Conservation (phyloP, 176 grass and related monocot genomes). For the Cenchrus purpureus region DNA sequence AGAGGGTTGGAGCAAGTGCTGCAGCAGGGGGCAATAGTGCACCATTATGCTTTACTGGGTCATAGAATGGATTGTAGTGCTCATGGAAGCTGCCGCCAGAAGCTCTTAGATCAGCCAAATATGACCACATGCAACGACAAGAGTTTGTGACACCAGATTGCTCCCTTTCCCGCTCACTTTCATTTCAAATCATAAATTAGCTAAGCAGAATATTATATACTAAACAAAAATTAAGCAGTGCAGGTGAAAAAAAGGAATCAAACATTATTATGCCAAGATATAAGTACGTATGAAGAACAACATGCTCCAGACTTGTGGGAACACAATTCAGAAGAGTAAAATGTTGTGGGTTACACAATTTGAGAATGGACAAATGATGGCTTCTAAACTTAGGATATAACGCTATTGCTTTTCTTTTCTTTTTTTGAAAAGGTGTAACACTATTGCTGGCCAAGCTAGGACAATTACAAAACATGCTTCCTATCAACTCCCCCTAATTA, state of each 20-base stretch:
- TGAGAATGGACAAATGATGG: background rate
- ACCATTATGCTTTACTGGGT: constrained; percentile 50
- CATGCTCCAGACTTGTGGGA: constrained; percentile 8
- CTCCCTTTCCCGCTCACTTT: constrained; percentile 94
- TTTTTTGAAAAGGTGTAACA: too few relatives aligned
- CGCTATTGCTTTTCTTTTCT: background rate
- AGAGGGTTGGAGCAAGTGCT: constrained; percentile 88
- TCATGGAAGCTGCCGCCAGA: constrained; percentile 74
- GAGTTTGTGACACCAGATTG: constrained; percentile 60
- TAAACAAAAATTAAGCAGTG: constrained; percentile 14
- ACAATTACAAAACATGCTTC: background rate
- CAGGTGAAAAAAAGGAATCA: constrained; percentile 14
- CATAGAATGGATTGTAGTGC: constrained; percentile 91
- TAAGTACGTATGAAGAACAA: background rate
- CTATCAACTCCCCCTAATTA: background rate
- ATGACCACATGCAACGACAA: constrained; percentile 82
- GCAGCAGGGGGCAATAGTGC: constrained; percentile 85
- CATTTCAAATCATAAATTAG: constrained; percentile 56
- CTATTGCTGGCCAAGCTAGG: background rate
- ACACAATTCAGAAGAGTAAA: constrained; percentile 1
- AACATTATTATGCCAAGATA: constrained; percentile 4
- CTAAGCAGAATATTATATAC: constrained; percentile 28
- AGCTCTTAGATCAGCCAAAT: constrained; percentile 66
- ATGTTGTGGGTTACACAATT: constrained; percentile 19
- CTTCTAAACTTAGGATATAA: constrained; percentile 20